Conservation (phyloP, 257 asterid genomes). For the Penstemon newberryi region DNA sequence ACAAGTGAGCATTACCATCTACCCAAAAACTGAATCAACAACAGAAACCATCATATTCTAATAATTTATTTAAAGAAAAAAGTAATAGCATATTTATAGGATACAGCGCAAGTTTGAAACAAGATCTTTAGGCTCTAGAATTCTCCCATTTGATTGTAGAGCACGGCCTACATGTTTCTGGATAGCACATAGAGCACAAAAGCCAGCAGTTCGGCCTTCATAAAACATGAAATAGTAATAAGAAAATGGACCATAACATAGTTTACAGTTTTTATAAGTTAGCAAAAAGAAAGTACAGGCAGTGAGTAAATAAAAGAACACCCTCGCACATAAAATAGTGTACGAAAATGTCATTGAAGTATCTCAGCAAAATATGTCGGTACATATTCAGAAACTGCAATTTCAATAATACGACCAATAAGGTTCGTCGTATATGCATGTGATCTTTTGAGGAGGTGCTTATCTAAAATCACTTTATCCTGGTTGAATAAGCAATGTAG, state of each 20-base stretch:
- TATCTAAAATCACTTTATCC: too few relatives aligned
- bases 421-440: too few relatives aligned
- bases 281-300: too few relatives aligned
- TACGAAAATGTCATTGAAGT: too few relatives aligned
- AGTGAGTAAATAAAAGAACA: too few relatives aligned
- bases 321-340: too few relatives aligned
- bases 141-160: conserved; percentile 88
- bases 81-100: conserved; percentile 34
- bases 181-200: conserved; percentile 97
- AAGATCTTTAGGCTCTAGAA: conserved; percentile 93
- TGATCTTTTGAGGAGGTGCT: too few relatives aligned
- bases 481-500: too few relatives aligned
- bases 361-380: too few relatives aligned
- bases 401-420: too few relatives aligned
- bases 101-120: conserved; percentile 95
- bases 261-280: too few relatives aligned
- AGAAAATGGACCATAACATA: conserved; percentile 14
- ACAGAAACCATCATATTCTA: not conserved
- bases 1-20: not conserved
- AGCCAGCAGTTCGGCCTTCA: conserved; percentile 89
- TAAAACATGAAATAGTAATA: conserved; percentile 24
- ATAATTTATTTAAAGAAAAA: not conserved
- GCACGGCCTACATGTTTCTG: conserved; percentile 97
- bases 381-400: too few relatives aligned
- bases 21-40: not conserved